phyloP scores from a whole-genome alignment of 2,329 filamentous ascomycete species.

The Aureobasidium namibiae region DNA sequence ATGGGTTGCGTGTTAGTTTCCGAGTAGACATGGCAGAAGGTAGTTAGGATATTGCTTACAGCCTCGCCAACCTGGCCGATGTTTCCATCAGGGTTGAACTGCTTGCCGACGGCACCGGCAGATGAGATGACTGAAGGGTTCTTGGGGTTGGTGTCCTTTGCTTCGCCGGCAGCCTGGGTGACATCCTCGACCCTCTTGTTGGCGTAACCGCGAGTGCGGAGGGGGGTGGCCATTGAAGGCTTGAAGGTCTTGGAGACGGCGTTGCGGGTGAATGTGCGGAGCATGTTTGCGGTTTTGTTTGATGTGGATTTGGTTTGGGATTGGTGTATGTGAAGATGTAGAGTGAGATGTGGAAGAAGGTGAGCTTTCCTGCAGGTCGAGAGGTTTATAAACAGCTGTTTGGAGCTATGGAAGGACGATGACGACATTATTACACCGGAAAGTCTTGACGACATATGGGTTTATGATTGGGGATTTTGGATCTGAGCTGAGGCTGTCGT shows the following conservation, averaged over 20 bases:
- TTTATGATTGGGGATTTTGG: too few species aligned
- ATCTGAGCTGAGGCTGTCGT: neutral
- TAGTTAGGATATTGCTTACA: neutral
- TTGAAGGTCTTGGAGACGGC: conserved; percentile 13
- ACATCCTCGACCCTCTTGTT: conserved; percentile 12
- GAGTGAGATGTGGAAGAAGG: neutral
- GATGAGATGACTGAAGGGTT: conserved; percentile 38
- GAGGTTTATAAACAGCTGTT: conserved; percentile 3
- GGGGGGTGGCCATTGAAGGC: conserved; percentile 2
- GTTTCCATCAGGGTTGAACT: conserved; percentile 45
- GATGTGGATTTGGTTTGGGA: neutral
- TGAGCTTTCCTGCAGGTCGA: neutral
- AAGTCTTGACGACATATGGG: too few species aligned
- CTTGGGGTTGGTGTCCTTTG: conserved; percentile 14
- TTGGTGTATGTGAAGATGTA: too few species aligned
- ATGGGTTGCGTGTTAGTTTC: neutral
- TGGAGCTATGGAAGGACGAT: too few species aligned
- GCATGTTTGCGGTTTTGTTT: conserved; percentile 3
- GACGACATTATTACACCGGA: too few species aligned
- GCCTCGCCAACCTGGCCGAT: conserved; percentile 44
- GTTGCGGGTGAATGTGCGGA: conserved; percentile 14
- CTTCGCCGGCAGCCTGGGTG: conserved; percentile 11
- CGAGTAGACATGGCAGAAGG: neutral
- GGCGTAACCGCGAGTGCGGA: conserved; percentile 8
- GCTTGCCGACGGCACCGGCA: conserved; percentile 45